Conservation (phyloP, 2,329 filamentous ascomycete genomes). For the Ophiostoma pallidulum region DNA sequence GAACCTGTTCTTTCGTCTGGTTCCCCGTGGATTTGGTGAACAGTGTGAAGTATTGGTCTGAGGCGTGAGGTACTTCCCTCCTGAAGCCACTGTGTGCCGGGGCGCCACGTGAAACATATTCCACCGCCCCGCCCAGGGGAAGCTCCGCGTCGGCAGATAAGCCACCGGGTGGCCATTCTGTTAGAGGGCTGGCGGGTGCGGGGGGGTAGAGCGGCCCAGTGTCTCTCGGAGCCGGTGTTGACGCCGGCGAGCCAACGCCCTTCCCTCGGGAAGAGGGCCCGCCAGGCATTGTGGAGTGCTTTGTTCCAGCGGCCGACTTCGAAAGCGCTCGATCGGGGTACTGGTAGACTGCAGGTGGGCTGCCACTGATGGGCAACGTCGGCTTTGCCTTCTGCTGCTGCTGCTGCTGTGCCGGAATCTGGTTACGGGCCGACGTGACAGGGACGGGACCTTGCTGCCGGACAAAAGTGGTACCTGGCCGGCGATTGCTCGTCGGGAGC, state of each 20-base stretch:
- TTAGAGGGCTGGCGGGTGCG: conserved; percentile 30
- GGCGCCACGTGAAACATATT: conserved; percentile 49
- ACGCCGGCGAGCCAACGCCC: not conserved
- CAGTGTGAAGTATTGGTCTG: conserved; percentile 46
- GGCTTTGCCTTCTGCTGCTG: not conserved
- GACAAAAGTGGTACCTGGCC: not conserved
- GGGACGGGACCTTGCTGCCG: conserved; percentile 6
- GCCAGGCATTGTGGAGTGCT: not conserved
- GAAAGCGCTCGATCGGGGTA: conserved; percentile 6
- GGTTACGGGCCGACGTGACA: not conserved
- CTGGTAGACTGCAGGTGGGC: not conserved
- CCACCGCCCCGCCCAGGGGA: conserved; percentile 43
- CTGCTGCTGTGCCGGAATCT: not conserved
- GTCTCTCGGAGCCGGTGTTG: conserved; percentile 29
- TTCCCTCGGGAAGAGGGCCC: not conserved
- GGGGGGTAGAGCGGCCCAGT: conserved; percentile 20
- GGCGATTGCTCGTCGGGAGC: not conserved
- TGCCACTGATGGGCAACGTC: not conserved
- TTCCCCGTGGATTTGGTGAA: conserved; percentile 41
- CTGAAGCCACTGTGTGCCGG: conserved; percentile 48
- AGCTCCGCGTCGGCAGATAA: conserved; percentile 41
- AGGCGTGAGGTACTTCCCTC: conserved; percentile 43
- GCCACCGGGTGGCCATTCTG: conserved; percentile 48
- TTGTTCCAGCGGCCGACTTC: not conserved
- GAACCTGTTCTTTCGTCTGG: conserved; percentile 11